phyloP scores from a whole-genome alignment of 2,329 filamentous ascomycete species.

The Pestalotiopsis sp. region DNA sequence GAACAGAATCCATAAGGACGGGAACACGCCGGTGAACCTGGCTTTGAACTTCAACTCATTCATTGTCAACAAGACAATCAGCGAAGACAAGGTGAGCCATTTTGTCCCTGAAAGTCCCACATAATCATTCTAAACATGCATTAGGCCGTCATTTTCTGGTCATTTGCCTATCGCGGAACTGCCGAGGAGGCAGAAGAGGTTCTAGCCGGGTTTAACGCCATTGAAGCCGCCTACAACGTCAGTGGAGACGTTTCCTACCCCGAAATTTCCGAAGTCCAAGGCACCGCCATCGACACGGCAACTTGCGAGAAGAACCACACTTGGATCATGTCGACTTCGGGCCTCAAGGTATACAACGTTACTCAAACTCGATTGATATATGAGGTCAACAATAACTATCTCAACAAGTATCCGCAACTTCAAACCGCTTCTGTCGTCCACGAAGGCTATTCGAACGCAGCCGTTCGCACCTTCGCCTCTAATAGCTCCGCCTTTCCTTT shows the following conservation, averaged over 20 bases:
- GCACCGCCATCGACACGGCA: neutral
- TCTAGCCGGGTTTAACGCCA: neutral
- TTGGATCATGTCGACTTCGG: too few species aligned
- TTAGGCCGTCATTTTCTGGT: neutral
- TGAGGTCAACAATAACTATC: too few species aligned
- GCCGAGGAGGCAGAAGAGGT: neutral
- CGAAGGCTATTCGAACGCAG: neutral
- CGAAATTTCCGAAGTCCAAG: neutral
- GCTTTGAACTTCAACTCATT: neutral
- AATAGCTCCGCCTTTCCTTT: slow-evolving; percentile 22
- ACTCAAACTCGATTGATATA: too few species aligned
- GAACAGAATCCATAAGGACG: slow-evolving; percentile 15
- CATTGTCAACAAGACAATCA: slow-evolving; percentile 11
- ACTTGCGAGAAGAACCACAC: neutral
- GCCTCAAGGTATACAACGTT: too few species aligned
- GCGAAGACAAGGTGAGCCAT: neutral
- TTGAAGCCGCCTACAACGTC: neutral
- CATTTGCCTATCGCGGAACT: neutral
- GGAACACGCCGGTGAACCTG: neutral
- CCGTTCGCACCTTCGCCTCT: neutral
- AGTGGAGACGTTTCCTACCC: neutral
- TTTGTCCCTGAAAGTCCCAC: neutral
- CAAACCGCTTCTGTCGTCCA: too few species aligned
- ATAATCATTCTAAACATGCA: neutral
- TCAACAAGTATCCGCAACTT: neutral